phyloP scores from a whole-genome alignment of 345 rosid genomes.

The Eucalyptus paniculata region DNA sequence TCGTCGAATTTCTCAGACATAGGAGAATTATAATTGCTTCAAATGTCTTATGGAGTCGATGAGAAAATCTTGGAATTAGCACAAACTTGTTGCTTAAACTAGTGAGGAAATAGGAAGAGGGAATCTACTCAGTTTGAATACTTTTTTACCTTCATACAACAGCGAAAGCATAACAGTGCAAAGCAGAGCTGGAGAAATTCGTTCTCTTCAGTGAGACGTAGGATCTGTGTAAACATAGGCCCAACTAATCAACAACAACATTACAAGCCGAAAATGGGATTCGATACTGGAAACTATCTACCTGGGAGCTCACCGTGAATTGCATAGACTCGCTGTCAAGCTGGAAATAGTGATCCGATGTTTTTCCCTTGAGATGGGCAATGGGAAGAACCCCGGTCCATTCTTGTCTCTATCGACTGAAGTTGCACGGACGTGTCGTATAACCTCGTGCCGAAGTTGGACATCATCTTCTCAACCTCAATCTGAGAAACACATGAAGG shows the following conservation, averaged over 20 bases:
- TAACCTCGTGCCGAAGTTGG: background rate
- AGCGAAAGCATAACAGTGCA: background rate
- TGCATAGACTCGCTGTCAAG: background rate
- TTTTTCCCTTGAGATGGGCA: background rate
- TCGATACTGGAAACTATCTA: background rate
- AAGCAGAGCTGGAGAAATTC: background rate
- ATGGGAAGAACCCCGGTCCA: background rate
- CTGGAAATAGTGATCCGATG: background rate
- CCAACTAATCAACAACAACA: background rate
- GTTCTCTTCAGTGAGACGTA: background rate
- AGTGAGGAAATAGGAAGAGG: background rate
- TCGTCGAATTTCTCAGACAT: background rate
- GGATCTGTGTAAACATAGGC: background rate
- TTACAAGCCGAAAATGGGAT: background rate
- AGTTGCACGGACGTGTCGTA: background rate
- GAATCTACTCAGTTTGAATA: background rate
- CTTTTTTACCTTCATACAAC: background rate
- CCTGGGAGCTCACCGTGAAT: background rate
- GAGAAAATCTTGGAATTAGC: background rate
- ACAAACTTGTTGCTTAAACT: background rate
- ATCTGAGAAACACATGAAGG: background rate
- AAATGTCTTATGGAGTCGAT: background rate
- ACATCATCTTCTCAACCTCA: background rate
- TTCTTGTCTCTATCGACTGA: background rate
- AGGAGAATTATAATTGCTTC: background rate